Evolutionary conservation across 768 basidiomycete species (phyloP), one percentile per base, ranked within the genome.

Genomic region (Leccinum barrowsii): DNA sequence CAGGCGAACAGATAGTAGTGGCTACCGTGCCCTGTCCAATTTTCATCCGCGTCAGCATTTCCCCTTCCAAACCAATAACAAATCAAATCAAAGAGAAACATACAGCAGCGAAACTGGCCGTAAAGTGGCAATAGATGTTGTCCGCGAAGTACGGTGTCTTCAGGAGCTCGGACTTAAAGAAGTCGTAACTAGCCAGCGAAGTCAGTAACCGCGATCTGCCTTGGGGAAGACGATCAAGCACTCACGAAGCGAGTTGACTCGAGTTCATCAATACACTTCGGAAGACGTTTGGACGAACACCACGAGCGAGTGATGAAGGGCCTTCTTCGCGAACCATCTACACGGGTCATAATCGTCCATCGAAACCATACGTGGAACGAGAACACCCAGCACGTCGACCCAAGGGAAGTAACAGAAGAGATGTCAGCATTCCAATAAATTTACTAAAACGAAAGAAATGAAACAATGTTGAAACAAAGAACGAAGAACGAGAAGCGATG

Each of bases 261-360:
- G 91, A 90, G 71, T 94, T 95, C 92, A 94, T 94, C 61, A 95
- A 72, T 13, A 94, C 67, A 1, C 92, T 88, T 70, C 93, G 83
- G 70, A 94, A 87, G 6, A 93, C 85, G 64, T 96, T 96, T 0
- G 94, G 94, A 3, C 81, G 85, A 5, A 90, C 79, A 21, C 94
- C 94, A 30, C 93, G 85, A 17, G 72, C 76, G 52, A 94, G 83
- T 0, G 90, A 89, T 0, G 87, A 87, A 15, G 77, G 60, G 4
- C 93, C 93, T 73, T 96, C 93, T 71, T 95, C 92, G 1, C 85
- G 81, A 11, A 93, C 83, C 90, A 96, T 95, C 87, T 91, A 56
- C 13, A 37, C 6, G 37, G 28, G 42, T 21, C 56, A n/a, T 2
- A 3, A 55, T 35, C 21, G 51, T 15, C 6, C 22, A 49, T 34